A percentile compares a stretch with the other conserved stretches of the same genome.
These are phyloP conservation scores for Dacryopinax primogenitus DNA, from an alignment of 768 basidiomycete species.

Conservation along the genomic window DNA sequence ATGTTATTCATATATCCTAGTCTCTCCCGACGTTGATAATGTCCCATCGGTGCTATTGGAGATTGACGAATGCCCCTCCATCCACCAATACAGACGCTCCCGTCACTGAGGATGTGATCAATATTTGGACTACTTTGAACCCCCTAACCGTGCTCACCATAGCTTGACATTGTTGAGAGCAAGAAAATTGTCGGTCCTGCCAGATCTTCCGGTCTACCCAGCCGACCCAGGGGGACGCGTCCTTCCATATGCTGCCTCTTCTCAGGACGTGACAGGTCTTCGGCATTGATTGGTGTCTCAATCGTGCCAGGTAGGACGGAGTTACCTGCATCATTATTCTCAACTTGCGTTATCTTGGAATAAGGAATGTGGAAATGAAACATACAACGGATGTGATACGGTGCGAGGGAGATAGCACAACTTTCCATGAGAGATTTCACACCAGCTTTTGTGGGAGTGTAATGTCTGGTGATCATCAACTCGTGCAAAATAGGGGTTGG, in stretches of 20 bases:
- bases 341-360: not conserved
- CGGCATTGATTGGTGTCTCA: conserved; percentile 64
- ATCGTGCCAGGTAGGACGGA: conserved; percentile 65
- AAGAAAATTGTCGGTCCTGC: conserved; percentile 65
- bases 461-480: conserved; percentile 36
- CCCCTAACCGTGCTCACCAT: conserved; percentile 24
- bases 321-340: conserved; percentile 37
- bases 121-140: conserved; percentile 10
- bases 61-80: conserved; percentile 61
- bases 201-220: conserved; percentile 59
- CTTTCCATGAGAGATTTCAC: conserved; percentile 69
- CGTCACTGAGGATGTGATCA: conserved; percentile 31
- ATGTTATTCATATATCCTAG: no score
- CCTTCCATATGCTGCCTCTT: conserved; percentile 54
- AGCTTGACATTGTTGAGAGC: conserved; percentile 55
- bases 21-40: no score
- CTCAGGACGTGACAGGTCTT: conserved; percentile 46
- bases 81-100: conserved; percentile 55
- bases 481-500: not conserved
- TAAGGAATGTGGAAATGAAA: conserved; percentile 16
- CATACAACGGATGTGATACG: conserved; percentile 51
- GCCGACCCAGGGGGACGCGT: conserved; percentile 50
- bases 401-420: conserved; percentile 63
- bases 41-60: conserved; percentile 37
- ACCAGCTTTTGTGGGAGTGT: conserved; percentile 69